Conservation (phyloP, 2,329 filamentous ascomycete species). For the Fusarium sambucinum region DNA sequence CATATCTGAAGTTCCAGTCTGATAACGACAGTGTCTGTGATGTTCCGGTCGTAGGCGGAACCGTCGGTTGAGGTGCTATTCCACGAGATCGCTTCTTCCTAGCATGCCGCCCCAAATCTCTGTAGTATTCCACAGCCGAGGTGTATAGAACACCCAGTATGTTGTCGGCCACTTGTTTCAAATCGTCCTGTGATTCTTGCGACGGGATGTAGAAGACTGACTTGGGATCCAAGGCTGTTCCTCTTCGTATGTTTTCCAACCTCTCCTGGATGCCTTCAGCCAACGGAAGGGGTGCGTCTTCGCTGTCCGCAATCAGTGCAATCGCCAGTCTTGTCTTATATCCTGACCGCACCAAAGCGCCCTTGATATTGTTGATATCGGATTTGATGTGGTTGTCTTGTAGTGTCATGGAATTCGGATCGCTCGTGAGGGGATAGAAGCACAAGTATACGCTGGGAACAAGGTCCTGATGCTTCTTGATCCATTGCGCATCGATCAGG, state of each 20-base stretch:
- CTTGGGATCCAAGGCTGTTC: constrained; percentile 84
- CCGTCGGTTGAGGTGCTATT: constrained; percentile 81
- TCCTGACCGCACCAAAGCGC: constrained; percentile 73
- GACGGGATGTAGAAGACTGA: constrained; percentile 87
- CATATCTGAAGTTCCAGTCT: constrained; percentile 94
- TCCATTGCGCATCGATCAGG: constrained; percentile 83
- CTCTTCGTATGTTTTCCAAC: constrained; percentile 80
- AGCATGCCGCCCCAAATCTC: constrained; percentile 91
- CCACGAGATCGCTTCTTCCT: constrained; percentile 88
- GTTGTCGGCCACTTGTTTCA: constrained; percentile 78
- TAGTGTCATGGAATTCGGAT: constrained; percentile 79
- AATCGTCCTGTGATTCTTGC: constrained; percentile 75
- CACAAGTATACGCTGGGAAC: constrained; percentile 84
- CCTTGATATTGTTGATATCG: constrained; percentile 84
- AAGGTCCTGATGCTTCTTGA: constrained; percentile 87
- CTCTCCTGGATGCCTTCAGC: constrained; percentile 76
- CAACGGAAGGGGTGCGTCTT: constrained; percentile 57
- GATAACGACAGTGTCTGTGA: constrained; percentile 86
- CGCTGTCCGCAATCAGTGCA: constrained; percentile 60
- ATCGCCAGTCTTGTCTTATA: constrained; percentile 84
- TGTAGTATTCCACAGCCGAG: constrained; percentile 87
- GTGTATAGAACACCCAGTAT: constrained; percentile 80
- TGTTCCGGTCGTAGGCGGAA: constrained; percentile 84
- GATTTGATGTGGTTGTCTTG: constrained; percentile 89
- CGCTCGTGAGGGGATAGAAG: constrained; percentile 82